Conservation (phyloP, 345 rosid species). For the Salix udensis region DNA sequence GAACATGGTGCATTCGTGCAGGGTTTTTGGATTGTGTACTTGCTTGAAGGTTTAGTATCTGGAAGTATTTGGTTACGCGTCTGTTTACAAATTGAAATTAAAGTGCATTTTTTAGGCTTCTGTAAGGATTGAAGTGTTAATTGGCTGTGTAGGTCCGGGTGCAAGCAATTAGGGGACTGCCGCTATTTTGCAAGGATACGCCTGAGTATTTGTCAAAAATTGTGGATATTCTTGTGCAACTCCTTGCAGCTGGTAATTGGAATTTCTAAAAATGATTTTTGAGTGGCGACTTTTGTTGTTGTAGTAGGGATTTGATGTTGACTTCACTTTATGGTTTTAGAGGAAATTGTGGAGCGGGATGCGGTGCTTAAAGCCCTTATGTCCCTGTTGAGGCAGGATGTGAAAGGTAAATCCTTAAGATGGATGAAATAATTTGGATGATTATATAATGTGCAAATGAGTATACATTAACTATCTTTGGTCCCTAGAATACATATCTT, state of each 20-base stretch:
- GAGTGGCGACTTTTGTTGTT: not conserved
- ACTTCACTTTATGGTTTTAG: constrained; percentile 30
- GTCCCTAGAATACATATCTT: not conserved
- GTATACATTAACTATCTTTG: not conserved
- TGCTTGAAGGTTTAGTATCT: not conserved
- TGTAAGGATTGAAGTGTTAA: not conserved
- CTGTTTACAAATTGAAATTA: not conserved
- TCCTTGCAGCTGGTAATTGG: constrained; percentile 60
- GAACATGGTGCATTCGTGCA: not conserved
- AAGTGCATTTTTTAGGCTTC: not conserved
- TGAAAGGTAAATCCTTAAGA: constrained; percentile 59
- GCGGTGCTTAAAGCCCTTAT: constrained; percentile 95
- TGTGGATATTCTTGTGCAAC: constrained; percentile 82
- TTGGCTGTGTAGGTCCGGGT: constrained; percentile 64
- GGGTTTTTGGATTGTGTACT: not conserved
- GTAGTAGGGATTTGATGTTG: constrained; percentile 3
- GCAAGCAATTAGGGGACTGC: constrained; percentile 95
- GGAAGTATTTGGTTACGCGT: not conserved
- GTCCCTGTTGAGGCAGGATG: constrained; percentile 94
- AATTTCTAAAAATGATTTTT: not conserved
- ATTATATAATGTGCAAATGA: not conserved
- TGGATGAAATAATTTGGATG: not conserved
- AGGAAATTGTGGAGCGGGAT: constrained; percentile 93
- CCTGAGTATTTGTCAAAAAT: constrained; percentile 76
- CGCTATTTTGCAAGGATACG: constrained; percentile 87